phyloP scores from a whole-genome alignment of 495 filamentous ascomycete species.

The Haplographium delicatum region DNA sequence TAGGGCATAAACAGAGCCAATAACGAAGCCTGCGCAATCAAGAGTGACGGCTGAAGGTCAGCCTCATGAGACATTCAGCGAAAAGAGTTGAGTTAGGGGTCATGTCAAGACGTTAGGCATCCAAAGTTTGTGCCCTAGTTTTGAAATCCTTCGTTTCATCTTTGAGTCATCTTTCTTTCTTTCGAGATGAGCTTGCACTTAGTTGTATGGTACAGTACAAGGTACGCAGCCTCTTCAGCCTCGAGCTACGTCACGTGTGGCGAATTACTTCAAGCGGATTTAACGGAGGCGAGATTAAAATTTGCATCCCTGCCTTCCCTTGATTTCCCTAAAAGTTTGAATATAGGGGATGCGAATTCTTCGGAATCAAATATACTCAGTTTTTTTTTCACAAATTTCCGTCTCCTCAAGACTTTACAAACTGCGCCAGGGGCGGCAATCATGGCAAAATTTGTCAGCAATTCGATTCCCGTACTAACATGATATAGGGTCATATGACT shows the following conservation, averaged over 20 bases:
- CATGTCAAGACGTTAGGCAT: background rate
- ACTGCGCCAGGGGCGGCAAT: too few species aligned
- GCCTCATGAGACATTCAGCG: conserved; percentile 11
- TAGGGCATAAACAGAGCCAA: conserved; percentile 5
- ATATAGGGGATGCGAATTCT: too few species aligned
- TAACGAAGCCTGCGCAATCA: background rate
- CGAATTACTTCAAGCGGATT: conserved; percentile 6
- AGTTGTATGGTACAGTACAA: too few species aligned
- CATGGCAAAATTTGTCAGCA: background rate
- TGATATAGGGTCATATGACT: background rate
- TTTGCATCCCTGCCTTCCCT: background rate
- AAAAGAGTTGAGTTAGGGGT: background rate
- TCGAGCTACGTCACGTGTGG: conserved; percentile 12
- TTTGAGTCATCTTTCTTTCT: background rate
- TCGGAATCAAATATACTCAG: too few species aligned
- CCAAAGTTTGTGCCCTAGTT: background rate
- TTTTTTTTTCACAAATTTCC: too few species aligned
- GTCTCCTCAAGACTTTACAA: too few species aligned
- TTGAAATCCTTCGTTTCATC: background rate
- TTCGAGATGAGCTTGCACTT: background rate
- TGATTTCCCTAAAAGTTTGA: too few species aligned
- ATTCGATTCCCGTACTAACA: background rate
- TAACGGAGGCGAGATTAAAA: background rate
- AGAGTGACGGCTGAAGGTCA: conserved; percentile 1
- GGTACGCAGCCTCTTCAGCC: background rate